These are phyloP conservation scores for Hyphopichia wangnamkhiaoensis DNA, from an alignment of 1,139 yeast species.

Conservation along the genomic window DNA sequence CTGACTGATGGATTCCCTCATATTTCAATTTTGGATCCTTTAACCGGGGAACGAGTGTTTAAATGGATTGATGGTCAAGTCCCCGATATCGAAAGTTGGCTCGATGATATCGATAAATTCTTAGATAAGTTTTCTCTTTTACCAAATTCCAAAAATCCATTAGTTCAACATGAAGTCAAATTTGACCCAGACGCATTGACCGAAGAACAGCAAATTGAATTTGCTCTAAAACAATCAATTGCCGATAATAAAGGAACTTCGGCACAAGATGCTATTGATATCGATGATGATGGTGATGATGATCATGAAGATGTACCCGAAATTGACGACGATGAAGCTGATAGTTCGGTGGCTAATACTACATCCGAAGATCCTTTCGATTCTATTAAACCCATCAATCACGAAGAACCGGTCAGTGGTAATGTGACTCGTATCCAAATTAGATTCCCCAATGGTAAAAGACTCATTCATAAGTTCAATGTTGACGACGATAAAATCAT, in stretches of 20 bases:
- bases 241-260: constrained; percentile 15
- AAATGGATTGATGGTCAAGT: constrained; percentile 65
- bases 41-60: constrained; percentile 86
- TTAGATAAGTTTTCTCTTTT: constrained; percentile 65
- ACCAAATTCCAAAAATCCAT: constrained; percentile 68
- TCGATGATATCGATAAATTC: constrained; percentile 60
- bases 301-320: constrained; percentile 8
- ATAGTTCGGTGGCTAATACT: not conserved
- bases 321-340: constrained; percentile 1
- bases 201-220: constrained; percentile 83
- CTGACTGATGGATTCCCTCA: constrained; percentile 73
- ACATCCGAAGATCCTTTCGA: constrained; percentile 35
- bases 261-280: constrained; percentile 30
- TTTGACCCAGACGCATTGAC: constrained; percentile 64
- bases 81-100: constrained; percentile 60
- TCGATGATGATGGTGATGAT: constrained; percentile 20
- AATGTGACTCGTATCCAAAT: constrained; percentile 80
- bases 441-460: constrained; percentile 81
- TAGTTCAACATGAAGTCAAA: constrained; percentile 53
- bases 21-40: constrained; percentile 88
- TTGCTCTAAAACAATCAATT: constrained; percentile 73
- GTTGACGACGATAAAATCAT: constrained; percentile 52
- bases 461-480: constrained; percentile 74
- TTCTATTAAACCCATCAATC: constrained; percentile 47
- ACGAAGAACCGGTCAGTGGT: constrained; percentile 55